Base-by-base conservation (phyloP, 108 stramenopile species). In the Nitzschia palea region DNA sequence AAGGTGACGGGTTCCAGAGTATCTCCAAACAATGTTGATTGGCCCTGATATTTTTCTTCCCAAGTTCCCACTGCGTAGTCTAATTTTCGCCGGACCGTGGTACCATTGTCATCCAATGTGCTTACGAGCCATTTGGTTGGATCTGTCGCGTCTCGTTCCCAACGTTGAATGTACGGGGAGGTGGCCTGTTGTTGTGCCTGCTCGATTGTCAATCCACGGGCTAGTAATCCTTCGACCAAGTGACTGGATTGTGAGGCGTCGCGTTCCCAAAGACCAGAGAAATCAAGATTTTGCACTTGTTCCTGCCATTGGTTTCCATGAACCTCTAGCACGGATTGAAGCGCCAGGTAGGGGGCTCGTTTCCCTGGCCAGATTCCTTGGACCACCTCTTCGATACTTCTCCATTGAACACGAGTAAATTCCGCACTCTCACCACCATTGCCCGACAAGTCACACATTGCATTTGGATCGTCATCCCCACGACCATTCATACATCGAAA, bases 321-420 rank as follows among this genome's bases (percentile, higher is more conserved):
- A 0, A 44, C 57, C 20, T 34, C 18, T 17, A 59, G 59, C 3
- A 31, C 34, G 8, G 67, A 68, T 20, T 31, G 45, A 18, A 80
- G 57, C 3, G 36, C 55, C 33, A 68, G 32, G 63, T 83, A 83
- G 10, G 79, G 74, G 12, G 14, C 44, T 44, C 55, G 45, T 64
- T 83, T 83, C 12, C 51, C 63, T 36, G 56, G 56, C 82, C 76
- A 80, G n/a, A 83, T 48, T 36, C 78, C 66, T 37, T 78, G 62
- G 10, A 80, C 61, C 14, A 80, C 73, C 51, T 51, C 44, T 33
- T 78, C 76, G 2, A 83, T 20, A 27, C 29, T 45, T 32, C 43
- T 45, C 82, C 82, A 83, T 65, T 44, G 40, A 8, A 78, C 79
- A 27, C 35, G 32, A 12, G 47, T 62, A 69, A 83, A 83, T 54